A percentile compares a stretch with the other conserved stretches of the same genome.
These are phyloP conservation scores for Zanthoxylum bungeanum DNA, from an alignment of 345 rosid genomes.

Conservation along the genomic window DNA sequence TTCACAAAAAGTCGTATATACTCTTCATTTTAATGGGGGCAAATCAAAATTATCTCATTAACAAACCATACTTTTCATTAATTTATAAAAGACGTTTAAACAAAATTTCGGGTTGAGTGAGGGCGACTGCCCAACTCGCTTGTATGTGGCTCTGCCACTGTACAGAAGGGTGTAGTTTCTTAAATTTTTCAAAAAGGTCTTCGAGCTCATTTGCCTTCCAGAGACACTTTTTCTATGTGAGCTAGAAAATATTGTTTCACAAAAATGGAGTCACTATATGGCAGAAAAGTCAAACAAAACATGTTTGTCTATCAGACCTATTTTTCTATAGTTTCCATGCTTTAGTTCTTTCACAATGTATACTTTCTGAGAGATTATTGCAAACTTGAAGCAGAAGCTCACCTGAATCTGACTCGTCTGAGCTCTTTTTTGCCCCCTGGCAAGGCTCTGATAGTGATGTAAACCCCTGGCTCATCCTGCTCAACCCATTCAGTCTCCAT, in stretches of 20 bases:
- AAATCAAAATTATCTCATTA: too few relatives aligned
- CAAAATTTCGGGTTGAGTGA: too few relatives aligned
- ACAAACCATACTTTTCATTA: too few relatives aligned
- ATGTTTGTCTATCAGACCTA: not conserved
- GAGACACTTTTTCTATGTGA: not conserved
- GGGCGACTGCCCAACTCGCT: too few relatives aligned
- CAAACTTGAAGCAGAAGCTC: constrained; percentile 19
- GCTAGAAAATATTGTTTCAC: not conserved
- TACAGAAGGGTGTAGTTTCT: not conserved
- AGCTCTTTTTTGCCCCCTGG: constrained; percentile 90
- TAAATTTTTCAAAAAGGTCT: not conserved
- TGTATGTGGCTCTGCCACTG: too few relatives aligned
- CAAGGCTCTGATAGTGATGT: constrained; percentile 80
- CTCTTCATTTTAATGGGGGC: too few relatives aligned
- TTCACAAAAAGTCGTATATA: too few relatives aligned
- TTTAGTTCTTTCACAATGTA: not conserved
- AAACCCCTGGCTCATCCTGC: constrained; percentile 96
- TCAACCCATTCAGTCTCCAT: constrained; percentile 90
- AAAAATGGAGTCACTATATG: not conserved
- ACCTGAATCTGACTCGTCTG: constrained; percentile 98
- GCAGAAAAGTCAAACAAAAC: not conserved
- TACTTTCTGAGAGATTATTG: constrained; percentile 6
- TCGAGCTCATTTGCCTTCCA: not conserved
- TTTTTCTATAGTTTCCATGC: not conserved
- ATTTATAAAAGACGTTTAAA: too few relatives aligned